Evolutionary conservation across 2,329 filamentous ascomycete species (phyloP), one percentile per base, ranked within the genome.

Genomic region (Apiospora hydei): DNA sequence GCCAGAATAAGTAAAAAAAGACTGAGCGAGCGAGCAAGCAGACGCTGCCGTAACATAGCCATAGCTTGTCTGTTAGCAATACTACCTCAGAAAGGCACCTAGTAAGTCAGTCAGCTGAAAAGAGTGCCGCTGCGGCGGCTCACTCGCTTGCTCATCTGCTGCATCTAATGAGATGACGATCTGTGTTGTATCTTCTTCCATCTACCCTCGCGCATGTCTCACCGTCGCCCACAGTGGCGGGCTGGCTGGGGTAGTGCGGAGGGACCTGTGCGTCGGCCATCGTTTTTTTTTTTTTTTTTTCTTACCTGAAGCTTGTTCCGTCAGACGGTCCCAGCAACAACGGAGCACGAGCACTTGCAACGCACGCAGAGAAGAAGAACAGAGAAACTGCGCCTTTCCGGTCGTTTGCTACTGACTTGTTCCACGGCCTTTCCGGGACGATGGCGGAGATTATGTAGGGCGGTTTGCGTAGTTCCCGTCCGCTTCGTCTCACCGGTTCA

Each of bases 381-480:
- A 68, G 30, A 13, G 16, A 64, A 64, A 64, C 30, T 41, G 30
- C 18, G 57, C 4, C 34, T 64, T 41, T 11, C 57, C 57, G 21
- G 21, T 41, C n/a, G 57, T 30, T 64, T 38, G 57, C 57, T 64
- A n/a, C 34, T 30, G 10, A n/a, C 57, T 64, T 64, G 57, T 64
- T 30, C 57, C 57, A 64, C 57, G 30, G 41, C 41, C 57, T 41
- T 64, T 24, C 57, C 57, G 57, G 34, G 8, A 64, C 57, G 57
- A 13, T 34, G 57, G 57, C 57, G 57, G 57, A 64, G 57, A 64
- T 64, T 64, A 64, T 64, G 57, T 64, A 64, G 57, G 57, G 57
- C 21, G 34, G 57, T 41, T 64, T 64, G 57, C 30, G 57, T 41
- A 41, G 30, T 64, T 41, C 57, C 57, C 57, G 57, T 38, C 18